Evolutionary conservation across 306 rosid genomes (phyloP), one percentile per base, ranked within the genome.

Genomic region (Medicago arabica): DNA sequence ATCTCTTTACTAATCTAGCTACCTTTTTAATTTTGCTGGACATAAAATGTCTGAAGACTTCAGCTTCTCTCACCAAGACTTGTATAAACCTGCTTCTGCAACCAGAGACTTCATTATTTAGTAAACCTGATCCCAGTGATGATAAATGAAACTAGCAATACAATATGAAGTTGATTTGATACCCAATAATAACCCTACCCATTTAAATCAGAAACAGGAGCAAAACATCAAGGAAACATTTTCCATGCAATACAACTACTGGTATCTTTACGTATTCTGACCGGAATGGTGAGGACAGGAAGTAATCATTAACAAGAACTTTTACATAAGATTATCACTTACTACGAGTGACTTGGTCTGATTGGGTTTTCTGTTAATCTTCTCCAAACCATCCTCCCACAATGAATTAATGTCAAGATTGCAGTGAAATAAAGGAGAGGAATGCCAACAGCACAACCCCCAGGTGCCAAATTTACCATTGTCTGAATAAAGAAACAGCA

Each of bases 341-440:
- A 73, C 81, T 77, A 84, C 31, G 74, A 81, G 43, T 40, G 79
- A 21, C 55, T 82, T 8, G 58, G 83, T 80, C 88, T 76, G 71
- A 75, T 83, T 73, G 53, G 84, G 67, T 68, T 85, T 81, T 91
- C 97, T 23, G 81, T 84, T 82, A 94, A 75, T 79, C 92, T 87
- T 81, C 91, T 88, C 96, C 97, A 90, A 59, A 87, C 97, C 90
- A 91, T 87, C 88, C 84, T 88, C 71, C 96, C 97, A 72, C 96
- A 91, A 74, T 86, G 87, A 77, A 85, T 66, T 71, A 91, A 79
- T 36, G 90, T 94, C 82, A 84, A 75, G 53, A 85, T 49, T 18
- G 93, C 83, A 9, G 85, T 11, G 71, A 87, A 43, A 77, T 88
- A 94, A 46, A 94, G 89, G 53, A 94, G 83, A 81, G 98, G 97